These are phyloP conservation scores for Alternaria viburni DNA, from an alignment of 2,329 filamentous ascomycete species.

Conservation along the genomic window DNA sequence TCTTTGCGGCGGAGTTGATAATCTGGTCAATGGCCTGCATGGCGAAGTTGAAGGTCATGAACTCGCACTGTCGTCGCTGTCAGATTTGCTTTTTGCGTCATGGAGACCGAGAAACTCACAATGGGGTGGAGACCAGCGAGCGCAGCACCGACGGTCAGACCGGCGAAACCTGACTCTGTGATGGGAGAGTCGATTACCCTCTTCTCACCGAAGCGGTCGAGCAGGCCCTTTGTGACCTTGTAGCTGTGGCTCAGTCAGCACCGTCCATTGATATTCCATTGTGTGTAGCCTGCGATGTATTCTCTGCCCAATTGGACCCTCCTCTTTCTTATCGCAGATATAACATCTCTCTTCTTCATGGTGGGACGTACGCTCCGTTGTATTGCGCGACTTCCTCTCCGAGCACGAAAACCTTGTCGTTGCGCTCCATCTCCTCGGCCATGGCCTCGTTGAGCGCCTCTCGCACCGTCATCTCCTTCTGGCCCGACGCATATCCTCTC, in stretches of 20 bases:
- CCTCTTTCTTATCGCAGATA: constrained; percentile 2
- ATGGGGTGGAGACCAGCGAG: constrained; percentile 93
- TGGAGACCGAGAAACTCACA: constrained; percentile 60
- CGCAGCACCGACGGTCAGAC: constrained; percentile 92
- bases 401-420: constrained; percentile 93
- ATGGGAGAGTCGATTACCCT: constrained; percentile 98
- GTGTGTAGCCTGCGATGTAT: constrained; percentile 4
- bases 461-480: constrained; percentile 95
- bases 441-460: constrained; percentile 98
- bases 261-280: not conserved
- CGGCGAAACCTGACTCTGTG: constrained; percentile 94
- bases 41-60: constrained; percentile 99
- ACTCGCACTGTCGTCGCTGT: constrained; percentile 75
- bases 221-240: constrained; percentile 97
- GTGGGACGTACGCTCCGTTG: constrained; percentile 78
- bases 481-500: constrained; percentile 65
- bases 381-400: constrained; percentile 99
- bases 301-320: not conserved
- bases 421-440: constrained; percentile 92
- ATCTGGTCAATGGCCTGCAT: constrained; percentile 99
- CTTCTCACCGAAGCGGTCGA: constrained; percentile 97
- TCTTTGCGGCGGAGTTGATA: constrained; percentile 98
- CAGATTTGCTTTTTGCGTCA: constrained; percentile 6
- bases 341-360: constrained; percentile 12
- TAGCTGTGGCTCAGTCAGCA: constrained; percentile 65